Percentiles rank a stretch among this genome's conserved stretches.
phyloP scores from a whole-genome alignment of 306 rosid species.

The Ormosia emarginata region DNA sequence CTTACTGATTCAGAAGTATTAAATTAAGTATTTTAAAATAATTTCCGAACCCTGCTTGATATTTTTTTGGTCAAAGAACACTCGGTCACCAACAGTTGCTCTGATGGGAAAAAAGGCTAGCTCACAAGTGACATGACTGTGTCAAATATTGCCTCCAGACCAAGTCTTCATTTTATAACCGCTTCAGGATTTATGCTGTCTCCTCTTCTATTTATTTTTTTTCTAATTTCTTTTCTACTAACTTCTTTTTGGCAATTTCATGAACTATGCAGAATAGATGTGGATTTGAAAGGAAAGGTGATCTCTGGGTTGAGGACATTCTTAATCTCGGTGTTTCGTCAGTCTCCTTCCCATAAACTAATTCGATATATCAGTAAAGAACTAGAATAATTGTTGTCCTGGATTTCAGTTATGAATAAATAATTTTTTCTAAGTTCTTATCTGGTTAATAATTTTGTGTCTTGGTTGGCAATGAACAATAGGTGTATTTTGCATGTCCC shows the following conservation, averaged over 20 bases:
- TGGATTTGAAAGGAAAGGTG: constrained; percentile 90
- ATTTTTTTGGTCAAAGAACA: not conserved
- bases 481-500: not conserved
- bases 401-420: constrained; percentile 1
- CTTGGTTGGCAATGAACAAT: not conserved
- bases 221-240: not conserved
- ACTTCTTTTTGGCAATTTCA: constrained; percentile 7
- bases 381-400: not conserved
- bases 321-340: constrained; percentile 95
- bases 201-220: not conserved
- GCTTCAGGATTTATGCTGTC: not conserved
- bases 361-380: not conserved
- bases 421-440: not conserved
- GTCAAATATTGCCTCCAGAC: not conserved
- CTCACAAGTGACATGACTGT: not conserved
- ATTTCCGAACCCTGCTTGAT: not conserved
- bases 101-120: not conserved
- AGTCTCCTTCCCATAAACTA: constrained; percentile 40
- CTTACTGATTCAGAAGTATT: not conserved
- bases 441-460: not conserved
- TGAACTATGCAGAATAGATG: constrained; percentile 81
- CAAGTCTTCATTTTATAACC: constrained; percentile 4
- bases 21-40: not conserved
- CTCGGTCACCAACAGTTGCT: not conserved
- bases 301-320: constrained; percentile 89